A percentile compares a stretch with the other conserved stretches of the same genome.
phyloP scores from a whole-genome alignment of 1,284 basidiomycete genomes.

The Leccinum solheimii region DNA sequence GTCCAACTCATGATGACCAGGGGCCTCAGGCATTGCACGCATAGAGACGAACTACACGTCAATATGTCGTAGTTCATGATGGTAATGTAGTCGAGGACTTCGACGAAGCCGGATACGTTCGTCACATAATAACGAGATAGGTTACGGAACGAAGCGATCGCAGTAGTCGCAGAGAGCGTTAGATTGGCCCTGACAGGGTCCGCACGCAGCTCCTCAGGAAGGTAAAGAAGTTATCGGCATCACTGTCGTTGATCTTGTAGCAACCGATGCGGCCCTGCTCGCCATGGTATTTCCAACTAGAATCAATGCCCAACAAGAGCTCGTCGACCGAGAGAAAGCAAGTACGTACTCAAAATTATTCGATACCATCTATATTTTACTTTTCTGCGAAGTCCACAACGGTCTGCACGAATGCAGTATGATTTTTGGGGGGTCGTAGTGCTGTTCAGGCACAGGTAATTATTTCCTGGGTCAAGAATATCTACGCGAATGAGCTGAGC shows the following conservation, averaged over 20 bases:
- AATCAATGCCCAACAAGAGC: slow-evolving; percentile 1
- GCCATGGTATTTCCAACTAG: slow-evolving; percentile 55
- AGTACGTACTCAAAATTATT: slow-evolving; percentile 21
- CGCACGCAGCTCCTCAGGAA: slow-evolving; percentile 51
- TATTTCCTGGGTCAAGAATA: background rate
- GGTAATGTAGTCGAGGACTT: no score
- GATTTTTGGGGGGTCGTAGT: slow-evolving; percentile 39
- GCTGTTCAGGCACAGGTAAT: slow-evolving; percentile 25
- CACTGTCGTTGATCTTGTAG: slow-evolving; percentile 43
- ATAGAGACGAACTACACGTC: background rate
- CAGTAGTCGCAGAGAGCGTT: slow-evolving; percentile 60
- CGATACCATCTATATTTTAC: slow-evolving; percentile 15
- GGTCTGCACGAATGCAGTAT: background rate
- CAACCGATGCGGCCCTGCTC: slow-evolving; percentile 41
- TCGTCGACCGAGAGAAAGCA: background rate
- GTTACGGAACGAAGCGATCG: slow-evolving; percentile 56
- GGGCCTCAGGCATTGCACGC: slow-evolving; percentile 50
- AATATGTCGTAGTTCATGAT: slow-evolving; percentile 65
- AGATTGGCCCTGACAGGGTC: slow-evolving; percentile 41
- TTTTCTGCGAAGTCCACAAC: slow-evolving; percentile 46
- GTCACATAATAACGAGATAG: slow-evolving; percentile 45
- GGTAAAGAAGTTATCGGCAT: slow-evolving; percentile 44
- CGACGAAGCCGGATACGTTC: no score
- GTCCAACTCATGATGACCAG: slow-evolving; percentile 49
- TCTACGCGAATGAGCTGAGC: slow-evolving; percentile 31